Evolutionary conservation across 192 early-diverging fungal genomes (phyloP).

Genomic region (Coemansia sp.): DNA sequence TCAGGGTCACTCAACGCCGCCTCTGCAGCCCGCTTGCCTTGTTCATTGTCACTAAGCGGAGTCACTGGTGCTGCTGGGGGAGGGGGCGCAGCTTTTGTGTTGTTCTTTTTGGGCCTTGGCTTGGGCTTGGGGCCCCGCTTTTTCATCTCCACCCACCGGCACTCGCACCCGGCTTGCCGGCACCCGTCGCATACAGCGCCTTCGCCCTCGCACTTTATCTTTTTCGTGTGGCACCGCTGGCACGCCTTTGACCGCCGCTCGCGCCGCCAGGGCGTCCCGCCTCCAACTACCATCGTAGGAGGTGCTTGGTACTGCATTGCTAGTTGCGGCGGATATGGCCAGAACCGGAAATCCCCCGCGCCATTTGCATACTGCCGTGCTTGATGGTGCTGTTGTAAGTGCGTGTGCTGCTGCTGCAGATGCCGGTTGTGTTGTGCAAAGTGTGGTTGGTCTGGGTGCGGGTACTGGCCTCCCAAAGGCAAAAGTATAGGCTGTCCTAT

Average conservation of each 20-base stretch:
- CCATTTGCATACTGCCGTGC: slow-evolving; percentile 21
- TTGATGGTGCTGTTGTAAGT: slow-evolving; percentile 12
- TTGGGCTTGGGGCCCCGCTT: slow-evolving; percentile 53
- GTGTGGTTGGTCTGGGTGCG: neutral
- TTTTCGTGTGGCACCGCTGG: slow-evolving; percentile 55
- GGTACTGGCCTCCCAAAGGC: neutral
- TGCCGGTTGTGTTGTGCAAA: neutral
- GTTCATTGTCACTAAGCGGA: neutral
- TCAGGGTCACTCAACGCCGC: neutral
- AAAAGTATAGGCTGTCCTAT: neutral
- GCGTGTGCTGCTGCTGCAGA: slow-evolving; percentile 20
- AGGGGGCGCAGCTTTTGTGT: neutral
- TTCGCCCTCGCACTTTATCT: slow-evolving; percentile 55
- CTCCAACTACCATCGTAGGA: neutral
- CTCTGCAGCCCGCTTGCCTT: neutral
- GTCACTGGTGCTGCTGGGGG: neutral
- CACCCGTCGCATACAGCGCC: slow-evolving; percentile 47
- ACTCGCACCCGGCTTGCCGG: slow-evolving; percentile 48
- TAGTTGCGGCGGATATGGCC: slow-evolving; percentile 45
- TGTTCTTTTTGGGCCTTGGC: neutral
- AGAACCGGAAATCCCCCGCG: slow-evolving; percentile 35
- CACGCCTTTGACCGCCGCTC: slow-evolving; percentile 56
- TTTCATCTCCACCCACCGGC: slow-evolving; percentile 55
- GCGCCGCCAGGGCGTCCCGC: slow-evolving; percentile 40
- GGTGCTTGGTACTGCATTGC: slow-evolving; percentile 1